Percentiles rank a stretch among this genome's conserved stretches.
Conservation (phyloP, 768 basidiomycete species). For the Cystofilobasidium ferigula region DNA sequence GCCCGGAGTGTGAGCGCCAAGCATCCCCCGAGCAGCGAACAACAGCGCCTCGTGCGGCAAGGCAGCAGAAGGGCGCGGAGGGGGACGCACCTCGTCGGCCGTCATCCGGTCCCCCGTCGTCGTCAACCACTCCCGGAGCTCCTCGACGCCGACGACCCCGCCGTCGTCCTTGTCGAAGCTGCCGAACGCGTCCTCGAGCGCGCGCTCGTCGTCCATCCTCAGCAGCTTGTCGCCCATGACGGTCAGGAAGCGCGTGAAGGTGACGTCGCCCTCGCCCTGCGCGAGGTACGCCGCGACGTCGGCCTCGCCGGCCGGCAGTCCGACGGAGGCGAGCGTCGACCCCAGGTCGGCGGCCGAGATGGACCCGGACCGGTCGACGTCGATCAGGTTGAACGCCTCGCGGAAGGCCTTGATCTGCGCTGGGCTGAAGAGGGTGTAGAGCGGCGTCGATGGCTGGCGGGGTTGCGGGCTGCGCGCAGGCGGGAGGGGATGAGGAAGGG, state of each 20-base stretch:
- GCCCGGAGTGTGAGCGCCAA: too few relatives aligned
- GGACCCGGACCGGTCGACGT: conserved; percentile 23
- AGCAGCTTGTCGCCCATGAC: conserved; percentile 25
- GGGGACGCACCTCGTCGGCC: conserved; percentile 15
- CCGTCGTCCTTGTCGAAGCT: conserved; percentile 23
- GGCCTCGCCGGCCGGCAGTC: neutral
- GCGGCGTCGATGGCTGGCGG: conserved; percentile 21
- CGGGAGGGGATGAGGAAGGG: neutral
- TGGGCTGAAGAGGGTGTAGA: conserved; percentile 24
- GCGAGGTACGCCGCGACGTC: neutral
- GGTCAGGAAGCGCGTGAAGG: conserved; percentile 21
- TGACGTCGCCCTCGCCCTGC: neutral
- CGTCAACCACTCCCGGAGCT: conserved; percentile 17
- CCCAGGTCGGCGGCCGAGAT: conserved; percentile 15
- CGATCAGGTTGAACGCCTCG: conserved; percentile 27
- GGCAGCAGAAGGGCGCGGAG: neutral
- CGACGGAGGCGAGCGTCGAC: conserved; percentile 19
- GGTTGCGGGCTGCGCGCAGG: conserved; percentile 16
- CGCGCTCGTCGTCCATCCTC: conserved; percentile 13
- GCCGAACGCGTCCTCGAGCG: conserved; percentile 20
- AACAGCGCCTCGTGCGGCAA: neutral
- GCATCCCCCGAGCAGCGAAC: too few relatives aligned
- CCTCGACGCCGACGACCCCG: conserved; percentile 17
- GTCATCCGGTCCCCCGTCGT: conserved; percentile 18
- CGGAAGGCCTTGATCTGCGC: conserved; percentile 25